Conservation (phyloP, 768 basidiomycete species). For the Chalciporus sphaerocephalus region DNA sequence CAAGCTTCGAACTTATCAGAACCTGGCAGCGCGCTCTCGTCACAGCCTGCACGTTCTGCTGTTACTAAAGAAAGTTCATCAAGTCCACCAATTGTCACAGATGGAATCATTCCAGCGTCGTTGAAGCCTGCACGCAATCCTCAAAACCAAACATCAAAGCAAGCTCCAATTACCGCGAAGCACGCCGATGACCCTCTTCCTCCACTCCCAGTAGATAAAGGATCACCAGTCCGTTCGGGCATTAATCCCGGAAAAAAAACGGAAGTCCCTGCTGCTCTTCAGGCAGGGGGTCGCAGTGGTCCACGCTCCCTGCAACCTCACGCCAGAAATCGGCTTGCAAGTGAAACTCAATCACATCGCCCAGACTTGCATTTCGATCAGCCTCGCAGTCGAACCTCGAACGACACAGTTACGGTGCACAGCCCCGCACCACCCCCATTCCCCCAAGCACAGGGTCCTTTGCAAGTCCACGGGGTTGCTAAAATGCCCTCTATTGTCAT, state of each 20-base stretch:
- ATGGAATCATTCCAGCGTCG: constrained; percentile 19
- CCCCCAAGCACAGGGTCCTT: constrained; percentile 6
- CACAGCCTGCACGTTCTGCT: constrained; percentile 11
- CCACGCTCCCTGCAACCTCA: constrained; percentile 18
- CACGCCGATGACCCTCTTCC: constrained; percentile 36
- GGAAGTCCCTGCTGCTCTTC: constrained; percentile 40
- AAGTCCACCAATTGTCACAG: constrained; percentile 1
- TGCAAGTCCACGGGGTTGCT: constrained; percentile 4
- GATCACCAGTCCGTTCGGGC: constrained; percentile 16
- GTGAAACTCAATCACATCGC: constrained; percentile 5
- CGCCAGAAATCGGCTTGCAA: constrained; percentile 11
- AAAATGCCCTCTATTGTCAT: constrained; percentile 20
- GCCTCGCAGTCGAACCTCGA: constrained; percentile 7
- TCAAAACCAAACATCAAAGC: constrained; percentile 9
- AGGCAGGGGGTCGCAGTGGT: constrained; percentile 32
- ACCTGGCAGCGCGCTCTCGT: constrained; percentile 12
- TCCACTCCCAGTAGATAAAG: constrained; percentile 34
- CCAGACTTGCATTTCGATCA: constrained; percentile 8
- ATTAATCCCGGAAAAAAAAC: constrained; percentile 17
- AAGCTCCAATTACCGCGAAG: constrained; percentile 4
- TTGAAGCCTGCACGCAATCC: constrained; percentile 19
- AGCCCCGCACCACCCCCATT: constrained; percentile 2
- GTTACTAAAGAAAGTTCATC: constrained; percentile 8
- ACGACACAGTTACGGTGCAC: constrained; percentile 14
- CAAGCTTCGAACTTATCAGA: constrained; percentile 11